phyloP scores from a whole-genome alignment of 2,329 filamentous ascomycete genomes.

The Grosmannia huntii region DNA sequence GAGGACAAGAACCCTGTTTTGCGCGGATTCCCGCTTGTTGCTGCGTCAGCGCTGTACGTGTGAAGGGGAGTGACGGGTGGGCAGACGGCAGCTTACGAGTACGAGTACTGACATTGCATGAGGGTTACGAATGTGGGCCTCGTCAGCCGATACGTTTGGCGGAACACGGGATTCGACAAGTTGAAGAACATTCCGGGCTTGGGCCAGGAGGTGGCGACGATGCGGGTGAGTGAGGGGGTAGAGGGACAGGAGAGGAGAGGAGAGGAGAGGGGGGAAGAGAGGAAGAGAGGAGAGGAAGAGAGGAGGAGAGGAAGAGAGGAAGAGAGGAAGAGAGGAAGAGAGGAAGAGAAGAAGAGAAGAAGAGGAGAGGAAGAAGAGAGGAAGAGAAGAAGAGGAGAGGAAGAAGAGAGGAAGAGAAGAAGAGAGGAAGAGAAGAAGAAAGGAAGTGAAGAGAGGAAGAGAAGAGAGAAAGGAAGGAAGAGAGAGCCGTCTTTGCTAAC shows the following conservation, averaged over 20 bases:
- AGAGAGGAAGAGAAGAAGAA: no score
- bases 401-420: fast-evolving
- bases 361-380: no score
- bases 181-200: constrained; percentile 34
- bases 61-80: not conserved
- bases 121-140: constrained; percentile 48
- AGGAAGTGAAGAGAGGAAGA: fast-evolving
- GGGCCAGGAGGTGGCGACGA: constrained; percentile 28
- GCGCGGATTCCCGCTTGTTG: constrained; percentile 49
- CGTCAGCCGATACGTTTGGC: constrained; percentile 55
- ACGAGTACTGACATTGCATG: not conserved
- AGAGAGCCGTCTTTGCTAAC: no score
- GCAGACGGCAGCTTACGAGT: not conserved
- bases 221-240: constrained; percentile 22
- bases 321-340: no score
- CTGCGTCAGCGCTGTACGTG: constrained; percentile 27
- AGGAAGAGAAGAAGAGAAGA: fast-evolving
- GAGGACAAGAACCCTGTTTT: constrained; percentile 56
- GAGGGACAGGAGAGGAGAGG: not conserved
- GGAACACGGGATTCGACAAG: constrained; percentile 46
- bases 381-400: no score
- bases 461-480: no score
- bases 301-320: not conserved
- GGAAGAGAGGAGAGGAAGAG: not conserved
- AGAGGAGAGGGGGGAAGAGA: not conserved